A percentile compares a stretch with the other conserved stretches of the same genome.
These are phyloP conservation scores for Phytopythium boreale DNA, from an alignment of 352 stramenopile genomes.

Conservation along the genomic window DNA sequence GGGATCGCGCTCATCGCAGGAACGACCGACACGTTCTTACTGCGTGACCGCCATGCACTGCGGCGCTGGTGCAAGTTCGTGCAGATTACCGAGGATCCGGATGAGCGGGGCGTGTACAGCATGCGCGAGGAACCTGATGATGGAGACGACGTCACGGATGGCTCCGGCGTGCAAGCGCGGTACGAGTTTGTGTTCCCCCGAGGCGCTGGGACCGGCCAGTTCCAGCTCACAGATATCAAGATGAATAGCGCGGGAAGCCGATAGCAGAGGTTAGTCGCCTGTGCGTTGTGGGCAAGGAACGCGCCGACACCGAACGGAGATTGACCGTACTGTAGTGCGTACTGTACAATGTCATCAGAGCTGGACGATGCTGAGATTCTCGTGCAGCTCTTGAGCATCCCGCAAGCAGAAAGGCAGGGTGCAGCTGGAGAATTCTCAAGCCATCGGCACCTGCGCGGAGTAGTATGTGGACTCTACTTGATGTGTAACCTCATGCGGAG, in stretches of 20 bases:
- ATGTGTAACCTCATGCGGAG: too few species aligned
- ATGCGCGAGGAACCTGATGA: conserved; percentile 30
- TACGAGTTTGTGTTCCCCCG: conserved; percentile 30
- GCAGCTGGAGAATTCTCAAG: too few species aligned
- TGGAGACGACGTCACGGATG: conserved; percentile 8
- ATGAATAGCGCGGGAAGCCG: neutral
- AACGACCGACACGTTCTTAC: conserved; percentile 30
- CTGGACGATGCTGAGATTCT: too few species aligned
- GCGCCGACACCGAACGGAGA: too few species aligned
- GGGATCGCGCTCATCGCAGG: conserved; percentile 37
- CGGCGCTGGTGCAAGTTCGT: conserved; percentile 58
- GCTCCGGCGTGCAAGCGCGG: conserved; percentile 11
- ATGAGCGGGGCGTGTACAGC: conserved; percentile 25
- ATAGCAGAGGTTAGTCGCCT: neutral
- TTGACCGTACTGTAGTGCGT: too few species aligned
- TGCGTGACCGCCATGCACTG: conserved; percentile 29
- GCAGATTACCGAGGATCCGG: conserved; percentile 20
- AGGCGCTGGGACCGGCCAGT: conserved; percentile 16
- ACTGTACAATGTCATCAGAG: too few species aligned
- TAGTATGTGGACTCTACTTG: too few species aligned
- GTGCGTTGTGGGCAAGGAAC: too few species aligned
- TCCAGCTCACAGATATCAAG: conserved; percentile 35
- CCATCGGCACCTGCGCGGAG: too few species aligned
- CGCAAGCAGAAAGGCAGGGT: neutral
- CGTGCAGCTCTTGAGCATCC: neutral